A percentile compares a stretch with the other conserved stretches of the same genome.
phyloP scores from a whole-genome alignment of 75 land plant genomes.

The Cupressus sempervirens region DNA sequence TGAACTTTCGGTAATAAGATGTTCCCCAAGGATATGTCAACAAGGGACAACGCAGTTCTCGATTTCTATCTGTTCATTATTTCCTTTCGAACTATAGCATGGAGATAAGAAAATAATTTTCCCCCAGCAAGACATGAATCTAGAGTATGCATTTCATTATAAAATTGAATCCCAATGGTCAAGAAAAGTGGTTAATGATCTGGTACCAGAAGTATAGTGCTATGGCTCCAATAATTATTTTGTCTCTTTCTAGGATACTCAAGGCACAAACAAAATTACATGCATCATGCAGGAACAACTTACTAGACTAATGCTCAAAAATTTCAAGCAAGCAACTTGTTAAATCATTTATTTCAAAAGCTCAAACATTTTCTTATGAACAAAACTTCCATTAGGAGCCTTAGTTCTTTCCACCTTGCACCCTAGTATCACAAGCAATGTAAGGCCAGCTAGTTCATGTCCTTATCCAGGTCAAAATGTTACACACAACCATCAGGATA shows the following conservation, averaged over 20 bases:
- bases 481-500: background rate
- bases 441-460: background rate
- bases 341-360: background rate
- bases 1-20: background rate
- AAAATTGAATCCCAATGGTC: background rate
- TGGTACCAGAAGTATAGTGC: background rate
- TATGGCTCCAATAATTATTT: background rate
- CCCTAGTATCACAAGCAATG: background rate
- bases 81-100: background rate
- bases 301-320: slow-evolving; percentile 10
- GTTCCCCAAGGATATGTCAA: background rate
- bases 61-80: slow-evolving; percentile 4
- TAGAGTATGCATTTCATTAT: background rate
- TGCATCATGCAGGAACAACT: background rate
- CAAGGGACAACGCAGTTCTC: background rate
- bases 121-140: background rate
- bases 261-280: background rate
- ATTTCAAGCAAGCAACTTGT: slow-evolving; percentile 1
- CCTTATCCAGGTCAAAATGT: background rate
- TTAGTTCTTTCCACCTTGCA: slow-evolving; percentile 9
- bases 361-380: background rate
- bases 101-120: background rate
- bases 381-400: background rate
- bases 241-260: background rate
- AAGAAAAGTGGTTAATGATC: background rate